Conservation (phyloP, 2,329 filamentous ascomycete species). For the Penicillium griseofulvum region DNA sequence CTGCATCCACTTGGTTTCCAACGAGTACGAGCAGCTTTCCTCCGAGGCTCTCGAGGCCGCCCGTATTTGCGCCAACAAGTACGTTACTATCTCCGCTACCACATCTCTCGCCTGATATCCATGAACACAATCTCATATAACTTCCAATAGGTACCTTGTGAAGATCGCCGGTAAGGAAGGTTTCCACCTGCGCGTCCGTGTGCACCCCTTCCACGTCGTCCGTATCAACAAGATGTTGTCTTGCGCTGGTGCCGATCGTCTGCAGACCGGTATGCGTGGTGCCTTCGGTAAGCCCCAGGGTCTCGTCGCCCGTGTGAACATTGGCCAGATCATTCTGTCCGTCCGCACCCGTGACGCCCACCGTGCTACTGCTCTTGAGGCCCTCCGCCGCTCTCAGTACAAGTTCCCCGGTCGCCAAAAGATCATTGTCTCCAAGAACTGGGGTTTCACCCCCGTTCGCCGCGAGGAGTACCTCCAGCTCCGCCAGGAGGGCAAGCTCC, state of each 20-base stretch:
- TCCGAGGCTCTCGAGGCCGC: slow-evolving; percentile 99
- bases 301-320: slow-evolving; percentile 99
- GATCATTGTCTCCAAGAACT: slow-evolving; percentile 99
- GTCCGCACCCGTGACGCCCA: slow-evolving; percentile 95
- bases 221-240: slow-evolving; percentile 99
- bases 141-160: slow-evolving; percentile 58
- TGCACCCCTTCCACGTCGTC: slow-evolving; percentile 99
- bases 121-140: slow-evolving; percentile 11
- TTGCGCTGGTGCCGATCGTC: slow-evolving; percentile 99
- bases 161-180: slow-evolving; percentile 68
- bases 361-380: slow-evolving; percentile 92
- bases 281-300: slow-evolving; percentile 99
- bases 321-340: slow-evolving; percentile 97
- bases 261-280: slow-evolving; percentile 99
- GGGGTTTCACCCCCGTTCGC: slow-evolving; percentile 98
- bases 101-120: background rate
- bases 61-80: slow-evolving; percentile 99
- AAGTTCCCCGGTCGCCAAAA: slow-evolving; percentile 99
- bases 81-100: slow-evolving; percentile 27
- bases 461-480: slow-evolving; percentile 96
- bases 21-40: slow-evolving; percentile 99
- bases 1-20: slow-evolving; percentile 98
- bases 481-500: slow-evolving; percentile 89
- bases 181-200: slow-evolving; percentile 72
- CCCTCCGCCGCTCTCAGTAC: slow-evolving; percentile 98